Percentiles rank a stretch among this genome's conserved stretches.
Conservation (phyloP, 169 alveolate genomes). For the Plasmodium chabaudi region DNA sequence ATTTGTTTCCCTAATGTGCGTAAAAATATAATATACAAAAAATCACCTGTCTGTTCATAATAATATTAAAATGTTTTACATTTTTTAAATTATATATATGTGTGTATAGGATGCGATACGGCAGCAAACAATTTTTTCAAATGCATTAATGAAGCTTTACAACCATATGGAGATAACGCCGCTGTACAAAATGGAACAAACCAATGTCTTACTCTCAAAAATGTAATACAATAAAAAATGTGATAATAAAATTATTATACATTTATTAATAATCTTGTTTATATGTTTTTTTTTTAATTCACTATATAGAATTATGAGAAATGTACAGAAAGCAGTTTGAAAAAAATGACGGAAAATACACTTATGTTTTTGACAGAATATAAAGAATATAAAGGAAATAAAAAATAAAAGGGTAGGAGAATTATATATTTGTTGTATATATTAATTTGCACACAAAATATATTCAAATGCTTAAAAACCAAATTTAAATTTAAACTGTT, state of each 20-base stretch:
- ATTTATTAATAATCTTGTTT: too few species aligned
- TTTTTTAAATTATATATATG: too few species aligned
- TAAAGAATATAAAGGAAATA: constrained; percentile 12
- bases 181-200: not conserved
- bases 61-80: too few species aligned
- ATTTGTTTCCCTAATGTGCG: not conserved
- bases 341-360: constrained; percentile 23
- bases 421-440: not conserved
- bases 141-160: constrained; percentile 36
- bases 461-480: too few species aligned
- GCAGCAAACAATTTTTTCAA: constrained; percentile 40
- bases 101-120: constrained; percentile 41
- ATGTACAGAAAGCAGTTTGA: constrained; percentile 41
- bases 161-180: constrained; percentile 42
- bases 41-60: too few species aligned
- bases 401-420: not conserved
- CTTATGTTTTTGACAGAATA: constrained; percentile 52
- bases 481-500: not conserved
- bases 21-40: too few species aligned
- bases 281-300: not conserved
- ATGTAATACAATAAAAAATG: constrained; percentile 10
- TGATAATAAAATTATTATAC: not conserved
- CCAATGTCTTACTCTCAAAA: constrained; percentile 34
- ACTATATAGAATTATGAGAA: constrained; percentile 46
- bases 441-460: not conserved